Percentiles rank a stretch among this genome's conserved stretches.
phyloP scores from a whole-genome alignment of 2,329 filamentous ascomycete species.

The Fusarium kyushuense region DNA sequence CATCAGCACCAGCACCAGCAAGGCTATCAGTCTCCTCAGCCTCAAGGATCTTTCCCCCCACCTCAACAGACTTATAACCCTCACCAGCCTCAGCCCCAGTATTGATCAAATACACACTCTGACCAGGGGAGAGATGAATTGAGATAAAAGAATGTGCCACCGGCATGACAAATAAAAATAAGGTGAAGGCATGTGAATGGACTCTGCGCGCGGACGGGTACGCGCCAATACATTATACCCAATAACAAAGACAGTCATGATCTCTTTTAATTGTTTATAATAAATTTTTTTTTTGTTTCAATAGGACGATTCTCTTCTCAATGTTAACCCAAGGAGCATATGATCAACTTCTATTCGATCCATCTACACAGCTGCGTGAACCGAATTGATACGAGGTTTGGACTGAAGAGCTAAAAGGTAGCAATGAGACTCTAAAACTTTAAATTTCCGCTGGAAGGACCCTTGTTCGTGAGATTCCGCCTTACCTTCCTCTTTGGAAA shows the following conservation, averaged over 20 bases:
- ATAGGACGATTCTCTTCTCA: not conserved
- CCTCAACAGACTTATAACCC: conserved; percentile 45
- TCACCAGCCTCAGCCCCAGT: conserved; percentile 44
- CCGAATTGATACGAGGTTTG: not conserved
- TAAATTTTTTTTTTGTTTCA: conserved; percentile 1
- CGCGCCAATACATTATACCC: conserved; percentile 44
- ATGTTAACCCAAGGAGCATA: not conserved
- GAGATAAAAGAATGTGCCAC: conserved; percentile 1
- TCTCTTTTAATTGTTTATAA: conserved; percentile 1
- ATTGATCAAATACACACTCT: conserved; percentile 21
- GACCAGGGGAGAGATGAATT: not conserved
- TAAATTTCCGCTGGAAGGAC: conserved; percentile 9
- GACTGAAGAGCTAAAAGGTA: not conserved
- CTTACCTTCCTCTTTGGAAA: conserved; percentile 8
- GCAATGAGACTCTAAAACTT: conserved; percentile 11
- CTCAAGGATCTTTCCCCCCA: conserved; percentile 40
- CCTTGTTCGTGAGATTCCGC: conserved; percentile 13
- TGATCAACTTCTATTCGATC: not conserved
- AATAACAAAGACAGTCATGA: conserved; percentile 38
- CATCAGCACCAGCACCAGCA: conserved; percentile 7
- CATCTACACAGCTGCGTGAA: not conserved
- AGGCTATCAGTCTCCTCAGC: conserved; percentile 40
- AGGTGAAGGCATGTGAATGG: conserved; percentile 3
- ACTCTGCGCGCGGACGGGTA: conserved; percentile 28
- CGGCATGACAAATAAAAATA: conserved; percentile 14